These are phyloP conservation scores for Bocquillonia castaneifolia DNA, from an alignment of 441 rosid species.

Conservation along the genomic window DNA sequence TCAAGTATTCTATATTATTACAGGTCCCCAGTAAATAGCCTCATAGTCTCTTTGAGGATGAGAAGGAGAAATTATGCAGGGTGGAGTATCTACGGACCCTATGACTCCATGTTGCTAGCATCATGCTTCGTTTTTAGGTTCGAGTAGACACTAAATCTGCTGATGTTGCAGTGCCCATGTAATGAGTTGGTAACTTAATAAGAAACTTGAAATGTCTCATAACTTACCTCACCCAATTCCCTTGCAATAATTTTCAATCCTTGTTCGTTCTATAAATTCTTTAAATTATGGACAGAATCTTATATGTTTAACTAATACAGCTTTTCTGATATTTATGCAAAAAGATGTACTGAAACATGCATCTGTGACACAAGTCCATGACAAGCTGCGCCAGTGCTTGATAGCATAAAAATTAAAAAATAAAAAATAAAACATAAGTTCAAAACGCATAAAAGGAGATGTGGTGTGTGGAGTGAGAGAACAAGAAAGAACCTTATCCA, in stretches of 20 bases:
- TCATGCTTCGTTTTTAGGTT: not conserved
- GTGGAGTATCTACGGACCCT: too few relatives aligned
- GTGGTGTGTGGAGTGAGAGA: not conserved
- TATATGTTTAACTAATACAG: not conserved
- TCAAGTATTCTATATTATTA: not conserved
- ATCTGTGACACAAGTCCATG: not conserved
- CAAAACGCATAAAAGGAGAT: not conserved
- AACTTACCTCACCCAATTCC: too few relatives aligned
- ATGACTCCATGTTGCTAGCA: too few relatives aligned
- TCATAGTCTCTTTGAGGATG: not conserved
- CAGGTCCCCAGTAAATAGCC: too few relatives aligned
- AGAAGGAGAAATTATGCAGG: not conserved
- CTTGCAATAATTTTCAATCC: not conserved
- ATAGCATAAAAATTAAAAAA: not conserved
- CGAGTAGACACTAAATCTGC: not conserved
- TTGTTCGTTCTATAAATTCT: slow-evolving; percentile 7
- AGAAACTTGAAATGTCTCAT: too few relatives aligned
- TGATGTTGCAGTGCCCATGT: too few relatives aligned
- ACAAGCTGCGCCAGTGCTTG: not conserved
- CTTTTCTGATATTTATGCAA: not conserved
- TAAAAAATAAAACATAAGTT: not conserved
- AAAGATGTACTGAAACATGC: too few relatives aligned
- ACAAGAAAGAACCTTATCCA: slow-evolving; percentile 45
- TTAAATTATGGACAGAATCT: not conserved
- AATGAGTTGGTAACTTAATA: too few relatives aligned